Base-by-base conservation (phyloP, 495 filamentous ascomycete genomes). In the Hypomontagnella monticulosa region DNA sequence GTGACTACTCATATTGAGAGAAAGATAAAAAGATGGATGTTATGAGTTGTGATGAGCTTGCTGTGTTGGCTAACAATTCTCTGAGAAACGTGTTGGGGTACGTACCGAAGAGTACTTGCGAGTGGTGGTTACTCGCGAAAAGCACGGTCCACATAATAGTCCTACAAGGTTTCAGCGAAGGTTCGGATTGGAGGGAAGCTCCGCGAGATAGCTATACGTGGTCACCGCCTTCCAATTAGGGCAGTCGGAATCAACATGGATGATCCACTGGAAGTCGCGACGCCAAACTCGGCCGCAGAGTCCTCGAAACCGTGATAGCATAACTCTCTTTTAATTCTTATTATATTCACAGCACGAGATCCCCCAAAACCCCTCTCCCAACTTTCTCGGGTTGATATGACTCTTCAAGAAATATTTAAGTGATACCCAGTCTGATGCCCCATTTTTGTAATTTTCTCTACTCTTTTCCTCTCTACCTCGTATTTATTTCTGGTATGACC, bases 261-360 rank as follows among this genome's bases (percentile, higher is more conserved):
- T 59, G 59, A n/a, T 42, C 42, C 19, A 33, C 46, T 19, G 40
- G 19, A 47, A 64, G 66, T 69, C 66, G 66, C 66, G 66, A 69
- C 56, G 56, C 60, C 66, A 69, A 63, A 37, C 38, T 64, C 40
- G 36, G 55, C 42, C 33, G 36, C 15, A 49, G 49, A 30, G 12
- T 6, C 18, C 59, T 60, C 43, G 7, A 37, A 37, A 14, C 48
- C 54, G 33, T 43, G 65, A 68, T 59, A 68, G 59, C 42, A 46
- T 47, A 18, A 34, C 9, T 34, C 3, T 15, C 16, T 11, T 63
- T 27, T 30, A 32, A 36, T 61, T 61, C 66, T 60, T 57, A 15
- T 42, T 49, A 18, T 53, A 20, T 64, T 64, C 60, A 61, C 49
- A 27, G 33, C 51, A 34, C 54, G 23, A 27, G 23, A 27, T 6